Percentiles rank a stretch among this genome's conserved stretches.
phyloP scores from a whole-genome alignment of 2,329 filamentous ascomycete genomes.

The Fusarium algeriense region DNA sequence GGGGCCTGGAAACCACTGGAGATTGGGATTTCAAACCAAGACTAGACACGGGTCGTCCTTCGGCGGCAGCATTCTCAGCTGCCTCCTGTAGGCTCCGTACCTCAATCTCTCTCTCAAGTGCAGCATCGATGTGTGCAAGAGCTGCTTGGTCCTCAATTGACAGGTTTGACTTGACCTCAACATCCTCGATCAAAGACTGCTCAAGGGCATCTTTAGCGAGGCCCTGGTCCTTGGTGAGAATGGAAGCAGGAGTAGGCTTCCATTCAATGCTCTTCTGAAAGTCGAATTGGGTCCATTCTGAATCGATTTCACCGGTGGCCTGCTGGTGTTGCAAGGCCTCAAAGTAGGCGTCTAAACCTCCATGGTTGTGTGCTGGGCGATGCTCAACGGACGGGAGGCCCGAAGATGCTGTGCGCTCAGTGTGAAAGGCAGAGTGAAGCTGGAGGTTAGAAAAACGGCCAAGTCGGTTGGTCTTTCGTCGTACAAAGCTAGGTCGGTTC shows the following conservation, averaged over 20 bases:
- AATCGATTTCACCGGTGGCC: constrained; percentile 71
- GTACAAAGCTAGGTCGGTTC: constrained; percentile 72
- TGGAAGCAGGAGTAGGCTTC: constrained; percentile 73
- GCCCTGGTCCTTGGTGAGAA: constrained; percentile 71
- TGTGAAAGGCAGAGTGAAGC: constrained; percentile 83
- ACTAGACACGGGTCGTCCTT: constrained; percentile 54
- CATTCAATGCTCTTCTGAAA: constrained; percentile 90
- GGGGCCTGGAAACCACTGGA: constrained; percentile 56
- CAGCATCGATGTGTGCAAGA: constrained; percentile 86
- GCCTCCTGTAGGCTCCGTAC: constrained; percentile 61
- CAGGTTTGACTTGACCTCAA: constrained; percentile 55
- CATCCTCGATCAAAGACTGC: constrained; percentile 52
- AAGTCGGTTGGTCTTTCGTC: constrained; percentile 67
- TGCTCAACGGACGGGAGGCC: constrained; percentile 62
- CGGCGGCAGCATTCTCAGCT: constrained; percentile 56
- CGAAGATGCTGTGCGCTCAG: constrained; percentile 63
- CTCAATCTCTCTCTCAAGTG: constrained; percentile 82
- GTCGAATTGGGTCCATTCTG: constrained; percentile 93
- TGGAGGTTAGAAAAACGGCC: constrained; percentile 68
- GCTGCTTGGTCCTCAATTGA: constrained; percentile 67
- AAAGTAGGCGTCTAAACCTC: constrained; percentile 88
- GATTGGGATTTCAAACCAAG: constrained; percentile 57
- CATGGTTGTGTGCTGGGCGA: constrained; percentile 66
- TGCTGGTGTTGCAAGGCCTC: constrained; percentile 88
- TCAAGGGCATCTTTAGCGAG: constrained; percentile 50